A percentile compares a stretch with the other conserved stretches of the same genome.
Evolutionary conservation across 768 basidiomycete species (phyloP).

Genomic region (Coprinopsis strossmayeri): DNA sequence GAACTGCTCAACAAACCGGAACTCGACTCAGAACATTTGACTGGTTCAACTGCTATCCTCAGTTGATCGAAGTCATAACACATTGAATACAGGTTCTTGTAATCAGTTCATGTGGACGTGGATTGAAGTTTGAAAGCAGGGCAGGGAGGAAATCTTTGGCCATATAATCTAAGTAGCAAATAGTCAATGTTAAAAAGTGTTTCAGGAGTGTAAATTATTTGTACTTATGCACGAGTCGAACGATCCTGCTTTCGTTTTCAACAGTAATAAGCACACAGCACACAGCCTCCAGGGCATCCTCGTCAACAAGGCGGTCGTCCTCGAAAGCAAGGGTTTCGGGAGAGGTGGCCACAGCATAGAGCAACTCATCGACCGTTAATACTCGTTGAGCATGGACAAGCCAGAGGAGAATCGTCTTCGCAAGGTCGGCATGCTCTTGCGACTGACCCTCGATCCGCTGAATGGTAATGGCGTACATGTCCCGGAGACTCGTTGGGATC

Average conservation of each 20-base stretch:
- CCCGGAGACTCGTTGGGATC: not conserved
- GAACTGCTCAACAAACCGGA: no score
- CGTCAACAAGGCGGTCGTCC: not conserved
- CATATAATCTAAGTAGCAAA: not conserved
- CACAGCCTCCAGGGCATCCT: not conserved
- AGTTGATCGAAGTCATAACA: no score
- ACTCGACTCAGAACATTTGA: no score
- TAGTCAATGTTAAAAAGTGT: not conserved
- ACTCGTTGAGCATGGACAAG: not conserved
- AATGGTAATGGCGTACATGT: not conserved
- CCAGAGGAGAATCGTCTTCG: constrained; percentile 1
- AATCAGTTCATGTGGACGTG: not conserved
- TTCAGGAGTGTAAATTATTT: not conserved
- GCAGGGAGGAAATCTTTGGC: not conserved
- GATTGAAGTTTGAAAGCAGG: not conserved
- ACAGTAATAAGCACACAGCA: constrained; percentile 2
- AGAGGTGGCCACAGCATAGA: not conserved
- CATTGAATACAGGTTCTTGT: not conserved
- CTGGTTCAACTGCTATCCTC: no score
- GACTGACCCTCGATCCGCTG: not conserved
- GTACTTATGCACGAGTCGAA: constrained; percentile 4
- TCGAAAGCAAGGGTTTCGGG: not conserved
- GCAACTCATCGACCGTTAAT: not conserved
- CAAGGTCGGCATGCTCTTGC: not conserved
- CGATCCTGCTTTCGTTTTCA: not conserved